A percentile compares a stretch with the other conserved stretches of the same genome.
These are phyloP conservation scores for Malus sieversii DNA, from an alignment of 306 rosid species.

Conservation along the genomic window DNA sequence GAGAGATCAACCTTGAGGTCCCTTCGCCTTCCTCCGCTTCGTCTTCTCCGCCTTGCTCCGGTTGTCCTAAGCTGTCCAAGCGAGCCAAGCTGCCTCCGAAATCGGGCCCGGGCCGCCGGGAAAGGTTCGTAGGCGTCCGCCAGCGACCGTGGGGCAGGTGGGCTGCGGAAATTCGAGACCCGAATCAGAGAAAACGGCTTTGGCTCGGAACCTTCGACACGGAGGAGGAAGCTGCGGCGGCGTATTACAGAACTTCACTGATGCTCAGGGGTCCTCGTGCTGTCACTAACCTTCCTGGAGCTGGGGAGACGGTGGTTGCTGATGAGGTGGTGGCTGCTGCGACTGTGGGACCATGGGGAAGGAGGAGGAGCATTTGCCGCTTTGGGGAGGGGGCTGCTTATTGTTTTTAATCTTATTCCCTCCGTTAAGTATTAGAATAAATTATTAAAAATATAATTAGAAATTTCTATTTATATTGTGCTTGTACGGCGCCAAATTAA, in stretches of 20 bases:
- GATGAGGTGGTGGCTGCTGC: background rate
- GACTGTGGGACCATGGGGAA: background rate
- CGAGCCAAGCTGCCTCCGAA: background rate
- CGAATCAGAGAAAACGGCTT: conserved; percentile 44
- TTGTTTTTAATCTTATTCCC: background rate
- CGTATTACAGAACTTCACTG: conserved; percentile 60
- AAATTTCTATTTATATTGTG: too few species aligned
- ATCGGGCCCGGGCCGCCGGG: conserved; percentile 4
- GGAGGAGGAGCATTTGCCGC: background rate
- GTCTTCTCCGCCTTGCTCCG: background rate
- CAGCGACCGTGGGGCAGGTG: conserved; percentile 79
- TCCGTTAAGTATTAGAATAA: too few species aligned
- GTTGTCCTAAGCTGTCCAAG: conserved; percentile 1
- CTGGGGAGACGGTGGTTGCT: background rate
- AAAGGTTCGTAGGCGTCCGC: conserved; percentile 53
- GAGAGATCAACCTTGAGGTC: conserved; percentile 23
- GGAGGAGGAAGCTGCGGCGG: conserved; percentile 73
- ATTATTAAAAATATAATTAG: too few species aligned
- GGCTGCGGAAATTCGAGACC: conserved; percentile 86
- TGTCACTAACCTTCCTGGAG: conserved; percentile 42
- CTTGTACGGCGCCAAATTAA: too few species aligned
- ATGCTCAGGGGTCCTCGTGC: conserved; percentile 56
- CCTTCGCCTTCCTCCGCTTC: background rate
- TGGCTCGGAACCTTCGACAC: conserved; percentile 84
- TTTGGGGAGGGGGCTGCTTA: background rate